Evolutionary conservation across 495 filamentous ascomycete species (phyloP).

Genomic region (Venustampulla echinocandica): DNA sequence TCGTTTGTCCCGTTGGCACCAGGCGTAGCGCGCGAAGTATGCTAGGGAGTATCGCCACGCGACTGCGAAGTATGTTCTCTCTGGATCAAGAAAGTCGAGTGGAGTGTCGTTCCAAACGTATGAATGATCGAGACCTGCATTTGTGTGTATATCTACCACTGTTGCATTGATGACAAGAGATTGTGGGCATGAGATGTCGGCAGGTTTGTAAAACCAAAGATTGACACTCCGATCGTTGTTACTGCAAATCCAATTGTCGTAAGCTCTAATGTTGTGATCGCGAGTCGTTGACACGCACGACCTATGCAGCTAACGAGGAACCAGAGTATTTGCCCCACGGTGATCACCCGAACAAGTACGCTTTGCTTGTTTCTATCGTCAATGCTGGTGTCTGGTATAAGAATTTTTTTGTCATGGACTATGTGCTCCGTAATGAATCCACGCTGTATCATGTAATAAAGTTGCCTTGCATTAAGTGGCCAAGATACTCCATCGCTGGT

Average conservation of each 20-base stretch:
- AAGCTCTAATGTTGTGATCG: constrained; percentile 6
- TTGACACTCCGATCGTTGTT: neutral
- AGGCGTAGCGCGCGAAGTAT: neutral
- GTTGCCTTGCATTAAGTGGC: constrained; percentile 28
- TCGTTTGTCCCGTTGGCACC: neutral
- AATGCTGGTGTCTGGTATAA: no score
- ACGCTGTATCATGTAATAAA: constrained; percentile 26
- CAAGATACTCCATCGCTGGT: constrained; percentile 20
- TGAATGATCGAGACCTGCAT: neutral
- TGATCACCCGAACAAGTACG: constrained; percentile 11
- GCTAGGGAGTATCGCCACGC: neutral
- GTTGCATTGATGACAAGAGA: neutral
- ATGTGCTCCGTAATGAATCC: neutral
- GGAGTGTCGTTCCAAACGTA: constrained; percentile 4
- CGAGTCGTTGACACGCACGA: neutral
- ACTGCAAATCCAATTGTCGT: constrained; percentile 1
- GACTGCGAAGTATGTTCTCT: neutral
- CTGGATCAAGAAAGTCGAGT: constrained; percentile 13
- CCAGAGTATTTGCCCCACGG: constrained; percentile 3
- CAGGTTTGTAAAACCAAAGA: constrained; percentile 7
- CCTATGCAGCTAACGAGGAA: constrained; percentile 5
- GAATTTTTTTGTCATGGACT: constrained; percentile 13
- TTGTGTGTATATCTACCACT: constrained; percentile 5
- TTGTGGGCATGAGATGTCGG: neutral
- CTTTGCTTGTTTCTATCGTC: constrained; percentile 28